phyloP scores from a whole-genome alignment of 257 asterid species.

The Solanum chaucha region DNA sequence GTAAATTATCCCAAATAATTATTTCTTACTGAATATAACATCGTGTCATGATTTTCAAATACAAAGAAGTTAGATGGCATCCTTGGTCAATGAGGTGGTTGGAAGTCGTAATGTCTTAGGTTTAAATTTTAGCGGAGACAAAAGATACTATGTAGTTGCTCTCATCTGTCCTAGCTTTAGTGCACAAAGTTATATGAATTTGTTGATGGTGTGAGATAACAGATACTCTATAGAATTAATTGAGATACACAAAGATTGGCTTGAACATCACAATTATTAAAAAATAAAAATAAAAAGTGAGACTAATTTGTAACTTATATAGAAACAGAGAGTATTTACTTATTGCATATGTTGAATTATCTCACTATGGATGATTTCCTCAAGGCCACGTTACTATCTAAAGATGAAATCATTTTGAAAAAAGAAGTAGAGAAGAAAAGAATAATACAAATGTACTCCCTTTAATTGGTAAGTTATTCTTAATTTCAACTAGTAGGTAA shows the following conservation, averaged over 20 bases:
- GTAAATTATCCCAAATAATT: not conserved
- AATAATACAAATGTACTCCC: not conserved
- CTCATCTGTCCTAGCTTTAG: not conserved
- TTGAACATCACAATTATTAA: not conserved
- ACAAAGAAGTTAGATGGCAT: not conserved
- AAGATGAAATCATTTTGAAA: not conserved
- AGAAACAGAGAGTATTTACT: not conserved
- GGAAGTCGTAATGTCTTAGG: too few relatives aligned
- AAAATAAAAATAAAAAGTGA: not conserved
- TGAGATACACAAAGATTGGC: not conserved
- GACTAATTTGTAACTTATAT: not conserved
- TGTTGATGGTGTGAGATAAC: too few relatives aligned
- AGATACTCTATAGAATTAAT: too few relatives aligned
- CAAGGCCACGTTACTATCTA: not conserved
- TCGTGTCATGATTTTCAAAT: not conserved
- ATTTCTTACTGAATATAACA: not conserved
- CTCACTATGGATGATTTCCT: not conserved
- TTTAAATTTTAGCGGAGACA: not conserved
- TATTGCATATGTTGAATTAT: not conserved
- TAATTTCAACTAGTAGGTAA: not conserved
- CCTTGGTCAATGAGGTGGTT: not conserved
- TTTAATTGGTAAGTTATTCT: not conserved
- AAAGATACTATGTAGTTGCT: too few relatives aligned
- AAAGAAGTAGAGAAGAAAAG: not conserved
- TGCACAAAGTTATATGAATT: not conserved